Base-by-base conservation (phyloP, 1,139 yeast species). In the Kodamaea fungicola region DNA sequence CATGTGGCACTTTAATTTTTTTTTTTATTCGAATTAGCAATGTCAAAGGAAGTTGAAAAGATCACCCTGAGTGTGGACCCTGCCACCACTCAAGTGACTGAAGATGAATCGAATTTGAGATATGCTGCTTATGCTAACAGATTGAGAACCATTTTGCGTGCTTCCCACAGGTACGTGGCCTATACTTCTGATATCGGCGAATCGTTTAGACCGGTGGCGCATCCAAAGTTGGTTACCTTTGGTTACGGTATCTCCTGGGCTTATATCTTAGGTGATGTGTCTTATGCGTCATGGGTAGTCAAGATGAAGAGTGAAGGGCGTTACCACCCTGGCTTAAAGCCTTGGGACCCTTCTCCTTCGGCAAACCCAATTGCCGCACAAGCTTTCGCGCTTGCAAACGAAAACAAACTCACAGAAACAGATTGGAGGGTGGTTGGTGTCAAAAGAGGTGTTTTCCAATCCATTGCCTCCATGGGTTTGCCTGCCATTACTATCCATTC, bases 171-270 rank as follows among this genome's bases (percentile, higher is more conserved):
- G 49, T 86, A 86, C 53, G 87, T 86, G 21, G 95, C 95, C 2
- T 86, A 86, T 59, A 85, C 95, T 6, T 83, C 92, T 0, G 95
- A 86, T 55, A 80, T 86, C 46, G 95, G 95, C 19, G 95, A 86
- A 55, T 83, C 92, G n/a, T 86, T 86, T 61, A 71, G 95, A 39
- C 95, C 95, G 0, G 84, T 86, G 12, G 92, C 88, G 6, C 84
- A 80, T 50, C 90, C 94, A 1, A 51, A 52, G 29, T 42, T 81
- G 26, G 94, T 86, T 12, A 71, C 67, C 16, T 49, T 77, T 2
- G 85, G 92, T 26, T 86, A 86, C 55, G 88, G 81, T 22, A 62
- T 86, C 28, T 82, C 90, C 4, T 86, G 95, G 95, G 63, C 76
- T 1, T 86, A 86, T 54, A 69, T 86, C 24, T 55, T 82, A 24